Evolutionary conservation across 352 stramenopile species (phyloP), one percentile per base, ranked within the genome.

Genomic region (Pythium brachiatum): DNA sequence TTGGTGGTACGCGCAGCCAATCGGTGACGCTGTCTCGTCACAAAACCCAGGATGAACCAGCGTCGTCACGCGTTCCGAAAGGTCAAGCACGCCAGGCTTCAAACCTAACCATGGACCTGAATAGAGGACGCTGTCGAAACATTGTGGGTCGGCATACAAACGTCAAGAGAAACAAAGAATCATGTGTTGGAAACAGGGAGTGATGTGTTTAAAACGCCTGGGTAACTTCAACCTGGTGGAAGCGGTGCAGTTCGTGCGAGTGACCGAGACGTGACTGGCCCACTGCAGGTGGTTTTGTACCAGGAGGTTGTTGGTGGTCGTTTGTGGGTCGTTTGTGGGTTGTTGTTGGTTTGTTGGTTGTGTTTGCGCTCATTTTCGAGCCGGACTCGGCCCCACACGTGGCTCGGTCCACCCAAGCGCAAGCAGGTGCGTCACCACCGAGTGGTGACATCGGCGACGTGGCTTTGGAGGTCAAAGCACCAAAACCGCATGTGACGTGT

Each of bases 1-100:
- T 62, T 60, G 7, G 31, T 41, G 26, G 23, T 20, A 23, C 7
- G 2, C 1, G 3, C 44, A 47, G 27, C 63, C 63, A 70, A 70
- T 70, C 51, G 12, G 34, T 46, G 50, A 56, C 48, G 48, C 36
- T 60, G 56, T 27, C 53, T 64, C 55, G 62, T 64, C 50, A 69
- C 55, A 69, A 62, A 64, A 21, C 56, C 55, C 53, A n/a, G 29
- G 57, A 59, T 62, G 41, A 65, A 50, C 13, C 26, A 43, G 29
- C 56, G 41, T 55, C 63, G 63, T 64, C 57, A 70, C 51, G 18
- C 26, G 27, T 54, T 59, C 56, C 7, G 23, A 68, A 62, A 52
- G 39, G 52, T 43, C 60, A 60, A 52, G 2, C 25, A 2, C 13
- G 38, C 53, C 7, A 21, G 39, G 44, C 25, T 70, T 70, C 63